Conservation (phyloP, 257 asterid genomes). For the Agastache rugosa region DNA sequence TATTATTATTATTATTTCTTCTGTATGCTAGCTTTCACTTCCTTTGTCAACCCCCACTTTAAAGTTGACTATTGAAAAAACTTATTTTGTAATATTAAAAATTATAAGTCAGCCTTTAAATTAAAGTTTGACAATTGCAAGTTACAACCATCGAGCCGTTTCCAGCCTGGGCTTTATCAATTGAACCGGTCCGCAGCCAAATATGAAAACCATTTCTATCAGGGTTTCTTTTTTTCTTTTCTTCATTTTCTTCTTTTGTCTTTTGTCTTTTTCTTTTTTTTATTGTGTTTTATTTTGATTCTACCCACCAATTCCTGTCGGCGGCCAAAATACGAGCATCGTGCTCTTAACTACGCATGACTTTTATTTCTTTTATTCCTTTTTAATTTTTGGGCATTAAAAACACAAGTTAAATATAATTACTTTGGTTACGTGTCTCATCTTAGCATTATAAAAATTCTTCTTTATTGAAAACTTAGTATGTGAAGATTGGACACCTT, state of each 20-base stretch:
- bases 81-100: not conserved
- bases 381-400: not conserved
- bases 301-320: not conserved
- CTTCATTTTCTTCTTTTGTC: not conserved
- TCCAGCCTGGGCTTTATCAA: not conserved
- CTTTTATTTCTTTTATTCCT: not conserved
- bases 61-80: not conserved
- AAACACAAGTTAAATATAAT: not conserved
- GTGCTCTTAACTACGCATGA: not conserved
- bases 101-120: not conserved
- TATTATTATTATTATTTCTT: not conserved
- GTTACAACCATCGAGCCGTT: not conserved
- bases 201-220: not conserved
- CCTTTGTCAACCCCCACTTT: not conserved
- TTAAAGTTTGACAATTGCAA: not conserved
- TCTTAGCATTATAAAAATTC: not conserved
- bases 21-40: not conserved
- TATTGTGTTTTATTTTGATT: not conserved
- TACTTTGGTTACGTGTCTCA: not conserved
- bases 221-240: not conserved
- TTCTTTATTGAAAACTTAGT: not conserved
- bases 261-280: not conserved
- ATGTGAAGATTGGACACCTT: not conserved
- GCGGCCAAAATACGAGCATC: conserved; percentile 19
- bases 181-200: conserved; percentile 26